Percentiles rank a stretch among this genome's conserved stretches.
Conservation (phyloP, 345 rosid species). For the Boechera divaricarpa region DNA sequence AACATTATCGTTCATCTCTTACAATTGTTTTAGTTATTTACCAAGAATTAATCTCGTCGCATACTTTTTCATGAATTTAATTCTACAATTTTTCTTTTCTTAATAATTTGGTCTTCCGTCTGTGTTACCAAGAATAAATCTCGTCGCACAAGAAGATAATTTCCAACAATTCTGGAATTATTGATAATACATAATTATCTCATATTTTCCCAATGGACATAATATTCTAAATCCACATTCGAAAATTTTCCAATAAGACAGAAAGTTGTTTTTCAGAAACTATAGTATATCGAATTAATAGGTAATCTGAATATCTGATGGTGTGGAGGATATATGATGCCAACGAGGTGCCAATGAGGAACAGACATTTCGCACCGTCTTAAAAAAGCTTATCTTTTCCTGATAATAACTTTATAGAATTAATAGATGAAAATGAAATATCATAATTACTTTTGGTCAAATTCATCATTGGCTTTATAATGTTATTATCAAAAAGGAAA, state of each 20-base stretch:
- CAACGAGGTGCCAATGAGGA: constrained; percentile 18
- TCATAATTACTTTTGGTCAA: constrained; percentile 24
- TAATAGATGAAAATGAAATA: constrained; percentile 34
- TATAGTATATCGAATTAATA: background rate
- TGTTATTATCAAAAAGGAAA: constrained; percentile 35
- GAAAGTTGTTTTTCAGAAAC: background rate
- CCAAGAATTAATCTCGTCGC: too few species aligned
- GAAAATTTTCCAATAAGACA: background rate
- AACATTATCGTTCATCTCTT: too few species aligned
- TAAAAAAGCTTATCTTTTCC: constrained; percentile 35
- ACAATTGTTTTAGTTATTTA: too few species aligned
- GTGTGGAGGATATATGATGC: constrained; percentile 26
- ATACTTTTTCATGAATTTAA: too few species aligned
- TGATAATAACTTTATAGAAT: constrained; percentile 30
- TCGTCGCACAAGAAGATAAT: too few species aligned
- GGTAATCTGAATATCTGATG: background rate
- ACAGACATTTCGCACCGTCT: constrained; percentile 40
- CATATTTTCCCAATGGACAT: background rate
- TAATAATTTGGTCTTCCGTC: too few species aligned
- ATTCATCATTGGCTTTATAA: constrained; percentile 32
- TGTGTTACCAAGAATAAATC: too few species aligned
- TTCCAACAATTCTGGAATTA: too few species aligned
- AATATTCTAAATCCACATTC: background rate
- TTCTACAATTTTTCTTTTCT: too few species aligned
- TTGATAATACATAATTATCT: too few species aligned